Evolutionary conservation across 2,329 filamentous ascomycete genomes (phyloP), one percentile per base, ranked within the genome.

Genomic region (Myriosclerotinia scirpicola): DNA sequence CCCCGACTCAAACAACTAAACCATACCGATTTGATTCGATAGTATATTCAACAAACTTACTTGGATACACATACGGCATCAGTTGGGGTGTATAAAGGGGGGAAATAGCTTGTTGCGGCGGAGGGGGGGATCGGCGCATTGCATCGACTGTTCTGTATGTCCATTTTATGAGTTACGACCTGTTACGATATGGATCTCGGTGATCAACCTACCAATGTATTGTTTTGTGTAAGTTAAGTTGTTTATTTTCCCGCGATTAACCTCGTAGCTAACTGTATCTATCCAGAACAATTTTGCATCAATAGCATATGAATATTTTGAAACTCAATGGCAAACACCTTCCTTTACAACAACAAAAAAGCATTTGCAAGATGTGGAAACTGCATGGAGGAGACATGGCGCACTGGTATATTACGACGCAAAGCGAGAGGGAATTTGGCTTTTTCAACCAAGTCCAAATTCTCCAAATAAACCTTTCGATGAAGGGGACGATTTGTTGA

Each of bases 161-260:
- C 26, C 44, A 48, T 62, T 69, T 58, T 55, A 72, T 71, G 69
- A 72, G 22, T 69, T 64, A 60, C 42, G 65, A 67, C 53, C 59
- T 64, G 56, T 59, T 68, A 72, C 73, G 70, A 70, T 53, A 77
- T 77, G 76, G 76, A 77, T 67, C 72, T 71, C 66, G 73, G 75
- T 36, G 76, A 77, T 54, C 76, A 75, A 67, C 67, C 68, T 54
- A 77, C 76, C 40, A 77, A 77, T 72, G 73, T 76, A 65, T 69
- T 77, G 69, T 75, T 71, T 64, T 74, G 71, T 71, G 76, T 77
- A 58, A 69, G 71, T 70, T 3, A 30, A 61, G 7, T 30, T 48
- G 34, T 30, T 52, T 42, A 44, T 12, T n/a, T 36, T 42, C 11
- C 34, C 36, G 36, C 20, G 14, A 61, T 59, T 60, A n/a, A 48